Conservation (phyloP, 306 rosid species). For the Lathyrus oleraceus region DNA sequence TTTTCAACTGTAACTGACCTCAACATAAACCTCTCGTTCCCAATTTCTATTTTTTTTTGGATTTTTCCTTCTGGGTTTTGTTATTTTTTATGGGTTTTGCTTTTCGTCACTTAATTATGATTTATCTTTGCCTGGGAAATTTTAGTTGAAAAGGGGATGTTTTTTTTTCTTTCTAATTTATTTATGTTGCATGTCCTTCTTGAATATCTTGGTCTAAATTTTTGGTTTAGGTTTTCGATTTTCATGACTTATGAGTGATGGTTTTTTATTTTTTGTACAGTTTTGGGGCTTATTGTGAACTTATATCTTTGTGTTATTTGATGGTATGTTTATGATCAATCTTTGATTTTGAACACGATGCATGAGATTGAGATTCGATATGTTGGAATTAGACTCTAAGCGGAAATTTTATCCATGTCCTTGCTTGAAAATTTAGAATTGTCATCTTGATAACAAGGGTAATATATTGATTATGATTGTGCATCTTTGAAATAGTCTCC, state of each 20-base stretch:
- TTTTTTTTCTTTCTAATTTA: background rate
- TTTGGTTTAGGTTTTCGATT: background rate
- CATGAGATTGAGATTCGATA: slow-evolving; percentile 7
- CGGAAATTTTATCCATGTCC: background rate
- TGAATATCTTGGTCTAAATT: background rate
- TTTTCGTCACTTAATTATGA: slow-evolving; percentile 4
- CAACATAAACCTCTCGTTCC: background rate
- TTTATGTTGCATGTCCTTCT: slow-evolving; percentile 10
- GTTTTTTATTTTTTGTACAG: background rate
- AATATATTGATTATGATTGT: background rate
- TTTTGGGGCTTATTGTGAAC: slow-evolving; percentile 2
- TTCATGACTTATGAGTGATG: background rate
- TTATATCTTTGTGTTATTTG: slow-evolving; percentile 4
- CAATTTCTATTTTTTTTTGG: slow-evolving; percentile 28
- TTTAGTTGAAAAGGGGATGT: background rate
- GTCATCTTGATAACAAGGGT: background rate
- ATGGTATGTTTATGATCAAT: slow-evolving; percentile 12
- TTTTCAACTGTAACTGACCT: slow-evolving; percentile 13
- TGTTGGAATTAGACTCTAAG: background rate
- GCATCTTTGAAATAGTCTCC: background rate
- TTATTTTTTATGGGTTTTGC: background rate
- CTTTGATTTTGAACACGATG: slow-evolving; percentile 24
- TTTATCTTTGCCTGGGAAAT: slow-evolving; percentile 7
- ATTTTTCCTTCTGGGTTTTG: slow-evolving; percentile 15
- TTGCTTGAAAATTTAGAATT: slow-evolving; percentile 26